Base-by-base conservation (phyloP, 345 rosid species). In the Eucalyptus globulus region DNA sequence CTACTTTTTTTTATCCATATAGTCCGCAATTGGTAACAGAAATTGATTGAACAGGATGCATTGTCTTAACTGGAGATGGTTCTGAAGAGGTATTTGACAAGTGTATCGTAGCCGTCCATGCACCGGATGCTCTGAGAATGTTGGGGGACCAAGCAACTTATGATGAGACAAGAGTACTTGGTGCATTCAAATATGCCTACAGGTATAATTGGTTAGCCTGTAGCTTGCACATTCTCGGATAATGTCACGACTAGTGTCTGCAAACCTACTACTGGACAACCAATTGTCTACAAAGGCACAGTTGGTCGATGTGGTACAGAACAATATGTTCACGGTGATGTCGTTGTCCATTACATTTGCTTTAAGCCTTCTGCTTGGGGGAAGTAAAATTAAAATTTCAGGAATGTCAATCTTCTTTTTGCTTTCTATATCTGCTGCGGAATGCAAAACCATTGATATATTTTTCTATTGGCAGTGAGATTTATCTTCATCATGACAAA, bases 181-280 rank as follows among this genome's bases (percentile, higher is more conserved):
- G 99, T 49, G 99, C 98, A 90, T 96, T 96, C 90, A 97, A 92
- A 89, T 97, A 97, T 43, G 95, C 94, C 83, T 92, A 95, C 88
- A 94, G 99, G 99, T 97, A 89, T 67, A 65, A 65, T 40, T 13
- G 12, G 86, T 87, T 90, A 65, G 54, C 31, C 34, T 65, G 34
- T 29, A 62, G 69, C 69, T 27, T 12, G 69, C 15, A 27, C 69
- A 29, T 29, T 62, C 31, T 62, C 34, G 34, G 34, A 29, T 65
- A 14, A 0, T 11, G 19, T 14, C 16, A 65, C 16, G 37, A n/a
- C 72, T 62, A 7, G 37, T 29, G 15, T 62, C 37, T 62, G 37
- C 72, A 29, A 62, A 62, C 69, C n/a, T 0, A 29, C 69, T 27
- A 29, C 69, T 62, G 15, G 17, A 62, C 17, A 62, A 14, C 19